Percentiles rank a stretch among this genome's conserved stretches.
Conservation (phyloP, 108 stramenopile species). For the Epipyxis sp. region DNA sequence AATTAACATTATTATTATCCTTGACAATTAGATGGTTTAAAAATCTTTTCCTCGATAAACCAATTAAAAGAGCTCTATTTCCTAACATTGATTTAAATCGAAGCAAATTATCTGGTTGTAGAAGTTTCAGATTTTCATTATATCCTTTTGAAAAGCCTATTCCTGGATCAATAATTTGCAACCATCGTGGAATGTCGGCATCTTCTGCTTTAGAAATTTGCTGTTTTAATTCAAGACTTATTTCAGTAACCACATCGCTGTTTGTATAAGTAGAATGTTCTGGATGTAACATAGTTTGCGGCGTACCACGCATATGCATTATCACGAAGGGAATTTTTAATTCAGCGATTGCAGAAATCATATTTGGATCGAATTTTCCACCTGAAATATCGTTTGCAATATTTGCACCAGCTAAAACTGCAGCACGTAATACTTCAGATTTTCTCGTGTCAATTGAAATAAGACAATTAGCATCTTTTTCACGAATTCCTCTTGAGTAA, state of each 20-base stretch:
- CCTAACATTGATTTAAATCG: conserved; percentile 42
- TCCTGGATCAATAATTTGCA: conserved; percentile 83
- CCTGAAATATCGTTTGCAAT: conserved; percentile 94
- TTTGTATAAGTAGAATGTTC: conserved; percentile 61
- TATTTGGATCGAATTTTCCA: conserved; percentile 74
- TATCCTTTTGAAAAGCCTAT: conserved; percentile 90
- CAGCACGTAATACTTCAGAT: conserved; percentile 36
- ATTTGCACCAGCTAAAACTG: conserved; percentile 62
- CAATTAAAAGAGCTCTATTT: conserved; percentile 70
- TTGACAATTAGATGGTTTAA: conserved; percentile 51
- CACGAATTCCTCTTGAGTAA: conserved; percentile 67
- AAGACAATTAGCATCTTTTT: conserved; percentile 40
- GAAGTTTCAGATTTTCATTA: conserved; percentile 68
- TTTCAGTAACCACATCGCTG: conserved; percentile 65
- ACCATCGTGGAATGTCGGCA: conserved; percentile 76
- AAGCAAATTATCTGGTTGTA: conserved; percentile 55
- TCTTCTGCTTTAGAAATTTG: conserved; percentile 67
- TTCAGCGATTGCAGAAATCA: conserved; percentile 73
- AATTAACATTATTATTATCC: neutral
- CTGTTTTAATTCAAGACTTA: conserved; percentile 58
- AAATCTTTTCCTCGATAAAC: conserved; percentile 89
- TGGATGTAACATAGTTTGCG: conserved; percentile 77
- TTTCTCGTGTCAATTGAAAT: conserved; percentile 94
- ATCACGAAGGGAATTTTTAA: conserved; percentile 75
- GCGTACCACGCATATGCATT: conserved; percentile 94